phyloP scores from a whole-genome alignment of 352 stramenopile species.

The Globisporangium cederbergense region DNA sequence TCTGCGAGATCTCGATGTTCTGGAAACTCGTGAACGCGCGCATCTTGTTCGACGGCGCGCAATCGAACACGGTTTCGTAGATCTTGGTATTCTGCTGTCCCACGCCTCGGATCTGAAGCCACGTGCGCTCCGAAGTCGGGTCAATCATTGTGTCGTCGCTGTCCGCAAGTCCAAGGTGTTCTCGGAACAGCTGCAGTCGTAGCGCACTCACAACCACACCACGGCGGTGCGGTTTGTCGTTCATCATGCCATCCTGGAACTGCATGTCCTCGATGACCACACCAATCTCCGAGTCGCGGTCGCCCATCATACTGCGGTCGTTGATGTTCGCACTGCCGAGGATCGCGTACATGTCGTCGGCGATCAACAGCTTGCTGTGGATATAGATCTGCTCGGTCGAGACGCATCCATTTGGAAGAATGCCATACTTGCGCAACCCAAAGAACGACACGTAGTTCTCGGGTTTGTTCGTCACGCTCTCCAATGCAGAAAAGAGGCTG shows the following conservation, averaged over 20 bases:
- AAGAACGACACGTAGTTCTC: slow-evolving; percentile 85
- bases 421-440: slow-evolving; percentile 78
- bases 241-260: slow-evolving; percentile 75
- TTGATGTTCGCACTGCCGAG: slow-evolving; percentile 96
- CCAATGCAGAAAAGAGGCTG: slow-evolving; percentile 71
- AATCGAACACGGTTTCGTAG: slow-evolving; percentile 83
- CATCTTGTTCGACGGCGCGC: slow-evolving; percentile 78
- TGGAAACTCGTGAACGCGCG: slow-evolving; percentile 73
- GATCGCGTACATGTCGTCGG: slow-evolving; percentile 88
- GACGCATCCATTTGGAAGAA: slow-evolving; percentile 73
- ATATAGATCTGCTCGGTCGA: slow-evolving; percentile 92
- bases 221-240: slow-evolving; percentile 62
- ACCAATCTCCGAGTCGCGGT: slow-evolving; percentile 87
- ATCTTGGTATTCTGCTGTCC: slow-evolving; percentile 71
- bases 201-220: slow-evolving; percentile 60
- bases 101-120: slow-evolving; percentile 52
- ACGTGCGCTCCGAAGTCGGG: slow-evolving; percentile 57
- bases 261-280: slow-evolving; percentile 82
- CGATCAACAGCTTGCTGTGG: slow-evolving; percentile 89
- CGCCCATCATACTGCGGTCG: slow-evolving; percentile 91
- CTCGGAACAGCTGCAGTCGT: slow-evolving; percentile 76
- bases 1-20: slow-evolving; percentile 76
- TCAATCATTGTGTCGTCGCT: slow-evolving; percentile 56
- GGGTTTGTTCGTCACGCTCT: slow-evolving; percentile 54
- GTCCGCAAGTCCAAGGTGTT: slow-evolving; percentile 70